A percentile compares a stretch with the other conserved stretches of the same genome.
Conservation (phyloP, 345 rosid genomes). For the Eucalyptus decipiens region DNA sequence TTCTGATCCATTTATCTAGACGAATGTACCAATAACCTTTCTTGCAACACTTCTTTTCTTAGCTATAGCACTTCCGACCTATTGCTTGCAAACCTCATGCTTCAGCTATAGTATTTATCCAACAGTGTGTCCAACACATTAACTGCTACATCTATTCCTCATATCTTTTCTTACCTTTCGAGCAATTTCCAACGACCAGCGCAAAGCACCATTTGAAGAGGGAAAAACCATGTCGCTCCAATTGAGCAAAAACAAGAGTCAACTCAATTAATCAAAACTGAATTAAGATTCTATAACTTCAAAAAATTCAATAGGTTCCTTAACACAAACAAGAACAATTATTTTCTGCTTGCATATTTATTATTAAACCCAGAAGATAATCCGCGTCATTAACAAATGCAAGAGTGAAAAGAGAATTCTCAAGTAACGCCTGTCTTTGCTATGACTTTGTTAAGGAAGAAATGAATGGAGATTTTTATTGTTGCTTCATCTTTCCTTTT, state of each 20-base stretch:
- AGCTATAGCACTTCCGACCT: background rate
- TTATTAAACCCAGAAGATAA: background rate
- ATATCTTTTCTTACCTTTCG: background rate
- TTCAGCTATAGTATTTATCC: no score
- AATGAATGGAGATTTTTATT: background rate
- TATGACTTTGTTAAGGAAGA: background rate
- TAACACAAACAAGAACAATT: background rate
- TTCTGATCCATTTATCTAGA: background rate
- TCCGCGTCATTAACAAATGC: background rate
- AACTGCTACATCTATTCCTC: background rate
- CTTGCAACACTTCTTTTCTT: background rate
- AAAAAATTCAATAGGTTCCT: background rate
- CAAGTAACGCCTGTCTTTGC: background rate
- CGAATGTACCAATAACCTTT: background rate
- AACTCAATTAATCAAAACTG: background rate
- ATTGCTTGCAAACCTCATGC: no score
- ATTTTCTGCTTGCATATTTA: background rate
- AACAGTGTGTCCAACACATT: no score
- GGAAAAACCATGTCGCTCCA: background rate
- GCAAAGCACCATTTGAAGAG: background rate
- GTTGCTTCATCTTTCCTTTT: background rate
- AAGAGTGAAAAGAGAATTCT: background rate
- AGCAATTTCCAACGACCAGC: background rate
- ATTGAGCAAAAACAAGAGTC: background rate
- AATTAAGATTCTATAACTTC: background rate